Evolutionary conservation across 306 rosid genomes (phyloP).

Genomic region (Cucumis melo): DNA sequence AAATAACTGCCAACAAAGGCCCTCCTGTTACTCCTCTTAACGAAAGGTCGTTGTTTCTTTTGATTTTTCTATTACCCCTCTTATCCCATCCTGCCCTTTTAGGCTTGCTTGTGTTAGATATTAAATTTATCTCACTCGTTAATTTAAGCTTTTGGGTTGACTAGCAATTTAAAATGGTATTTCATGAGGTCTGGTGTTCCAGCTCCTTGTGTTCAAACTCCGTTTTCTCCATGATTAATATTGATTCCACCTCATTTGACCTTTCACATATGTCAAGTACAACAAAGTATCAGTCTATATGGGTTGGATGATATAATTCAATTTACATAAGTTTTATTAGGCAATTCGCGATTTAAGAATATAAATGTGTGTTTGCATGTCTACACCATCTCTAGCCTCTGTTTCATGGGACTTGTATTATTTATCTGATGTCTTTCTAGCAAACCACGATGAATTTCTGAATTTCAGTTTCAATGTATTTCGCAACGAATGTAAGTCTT

Average conservation of each 20-base stretch:
- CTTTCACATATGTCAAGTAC: no score
- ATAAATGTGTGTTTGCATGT: background rate
- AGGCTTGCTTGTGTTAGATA: background rate
- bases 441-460: background rate
- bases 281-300: no score
- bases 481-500: background rate
- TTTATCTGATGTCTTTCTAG: background rate
- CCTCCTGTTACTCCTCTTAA: conserved; percentile 48
- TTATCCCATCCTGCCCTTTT: background rate
- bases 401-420: background rate
- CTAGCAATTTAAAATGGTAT: no score
- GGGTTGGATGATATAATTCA: no score
- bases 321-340: no score
- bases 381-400: background rate
- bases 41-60: conserved; percentile 21
- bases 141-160: no score
- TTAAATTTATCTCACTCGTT: no score
- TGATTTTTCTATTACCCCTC: background rate
- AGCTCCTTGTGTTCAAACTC: no score
- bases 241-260: no score
- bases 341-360: no score
- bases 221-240: no score
- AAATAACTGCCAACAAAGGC: conserved; percentile 41
- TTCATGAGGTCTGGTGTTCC: no score
- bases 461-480: background rate